Percentiles rank a stretch among this genome's conserved stretches.
Evolutionary conservation across 1,284 basidiomycete species (phyloP).

Genomic region (Puccinia brachypodii): DNA sequence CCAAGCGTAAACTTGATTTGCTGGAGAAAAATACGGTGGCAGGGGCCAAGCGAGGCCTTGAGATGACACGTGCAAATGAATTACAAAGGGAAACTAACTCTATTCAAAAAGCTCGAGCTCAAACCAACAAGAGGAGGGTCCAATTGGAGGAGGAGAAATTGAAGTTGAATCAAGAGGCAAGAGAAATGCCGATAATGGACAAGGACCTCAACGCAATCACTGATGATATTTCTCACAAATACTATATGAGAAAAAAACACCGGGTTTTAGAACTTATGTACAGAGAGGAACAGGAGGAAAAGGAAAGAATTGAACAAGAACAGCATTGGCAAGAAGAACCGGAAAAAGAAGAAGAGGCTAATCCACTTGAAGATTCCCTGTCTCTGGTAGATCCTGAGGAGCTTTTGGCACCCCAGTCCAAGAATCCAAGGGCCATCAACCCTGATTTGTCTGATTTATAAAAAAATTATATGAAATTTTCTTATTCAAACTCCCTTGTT

Average conservation of each 20-base stretch:
- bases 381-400: no score
- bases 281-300: no score
- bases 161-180: neutral
- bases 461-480: no score
- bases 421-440: no score
- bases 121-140: no score
- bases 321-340: no score
- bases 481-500: no score
- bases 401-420: no score
- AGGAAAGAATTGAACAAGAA: no score
- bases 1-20: neutral
- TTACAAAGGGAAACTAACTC: neutral
- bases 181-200: slow-evolving; percentile 1
- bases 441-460: no score
- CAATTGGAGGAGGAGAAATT: neutral
- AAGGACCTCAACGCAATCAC: neutral
- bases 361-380: no score
- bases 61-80: neutral
- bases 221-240: neutral
- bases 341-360: no score
- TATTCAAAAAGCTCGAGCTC: neutral
- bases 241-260: neutral
- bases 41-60: neutral
- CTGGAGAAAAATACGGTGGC: neutral
- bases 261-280: neutral